Base-by-base conservation (phyloP, 345 rosid species). In the Physaria fendleri region DNA sequence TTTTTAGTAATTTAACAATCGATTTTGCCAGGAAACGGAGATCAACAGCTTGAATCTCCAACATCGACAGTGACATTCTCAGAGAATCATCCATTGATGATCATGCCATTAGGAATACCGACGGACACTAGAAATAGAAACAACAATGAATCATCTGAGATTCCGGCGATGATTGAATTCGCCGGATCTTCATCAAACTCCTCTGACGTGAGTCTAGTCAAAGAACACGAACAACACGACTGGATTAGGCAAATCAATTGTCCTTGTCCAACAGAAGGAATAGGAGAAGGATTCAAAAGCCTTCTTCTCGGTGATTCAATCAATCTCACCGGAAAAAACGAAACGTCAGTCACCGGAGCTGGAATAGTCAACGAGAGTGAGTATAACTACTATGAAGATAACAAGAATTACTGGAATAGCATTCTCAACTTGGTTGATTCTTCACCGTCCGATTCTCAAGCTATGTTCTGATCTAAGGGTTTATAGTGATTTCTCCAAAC, bases 361-460 rank as follows among this genome's bases (percentile, higher is more conserved):
- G 50, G 6, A 3, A 27, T 10, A 20, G 56, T 11, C 24, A 52
- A 35, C 17, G 74, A 69, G 8, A 66, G 53, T 50, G 78, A 80
- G n/a, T 68, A 76, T 47, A 82, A 78, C 47, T 74, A 74, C 72
- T 78, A 81, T 23, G 89, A 82, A 56, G 98, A 92, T 58, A 92
- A 85, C 72, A 92, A 88, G 81, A 88, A 84, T 61, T 92, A 92
- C 42, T 92, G 98, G 98, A 86, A 84, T 56, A 88, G 83, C 60
- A 92, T 92, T 76, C 96, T 92, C 57, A 86, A 80, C 72, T 77
- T 86, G 89, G 90, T 92, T 57, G 83, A 92, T 62, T 88, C 90
- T 22, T 76, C 96, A 16, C 96, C 98, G 17, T 76, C 89, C 38
- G 75, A 77, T 54, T 84, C 98, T 2, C 88, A 95, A 3, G 68